Conservation (phyloP, 2,329 filamentous ascomycete species). For the Fusarium pseudoanthophilum region DNA sequence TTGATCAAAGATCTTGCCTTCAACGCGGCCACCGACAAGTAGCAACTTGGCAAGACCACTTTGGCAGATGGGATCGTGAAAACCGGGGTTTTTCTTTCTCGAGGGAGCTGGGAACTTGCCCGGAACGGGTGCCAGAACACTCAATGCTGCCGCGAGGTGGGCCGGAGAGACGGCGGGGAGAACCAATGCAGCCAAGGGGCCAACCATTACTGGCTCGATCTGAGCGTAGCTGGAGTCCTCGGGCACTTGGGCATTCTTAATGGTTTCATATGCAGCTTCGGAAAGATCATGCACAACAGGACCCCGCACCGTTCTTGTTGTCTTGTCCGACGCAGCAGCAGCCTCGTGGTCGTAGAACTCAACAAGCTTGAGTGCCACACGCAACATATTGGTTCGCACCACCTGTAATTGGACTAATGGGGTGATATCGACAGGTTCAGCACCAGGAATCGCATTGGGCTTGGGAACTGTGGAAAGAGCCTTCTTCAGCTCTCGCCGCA, state of each 20-base stretch:
- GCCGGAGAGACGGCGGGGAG: conserved; percentile 86
- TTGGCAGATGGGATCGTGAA: conserved; percentile 83
- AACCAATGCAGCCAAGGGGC: conserved; percentile 81
- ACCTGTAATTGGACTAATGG: conserved; percentile 80
- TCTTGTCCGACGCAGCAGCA: conserved; percentile 48
- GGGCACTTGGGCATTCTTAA: conserved; percentile 52
- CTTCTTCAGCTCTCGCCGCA: conserved; percentile 56
- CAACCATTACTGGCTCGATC: conserved; percentile 81
- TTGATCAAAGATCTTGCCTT: conserved; percentile 84
- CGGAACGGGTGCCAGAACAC: conserved; percentile 77
- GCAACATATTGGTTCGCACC: conserved; percentile 89
- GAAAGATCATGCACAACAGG: conserved; percentile 64
- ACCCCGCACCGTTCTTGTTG: conserved; percentile 46
- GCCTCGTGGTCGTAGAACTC: conserved; percentile 77
- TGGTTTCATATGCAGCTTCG: conserved; percentile 60
- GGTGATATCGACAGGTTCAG: conserved; percentile 60
- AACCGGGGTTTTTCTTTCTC: conserved; percentile 79
- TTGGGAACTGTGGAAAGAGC: conserved; percentile 56
- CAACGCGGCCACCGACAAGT: conserved; percentile 85
- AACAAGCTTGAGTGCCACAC: conserved; percentile 82
- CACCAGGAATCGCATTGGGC: conserved; percentile 39
- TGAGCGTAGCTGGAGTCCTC: conserved; percentile 60
- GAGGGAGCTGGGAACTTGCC: conserved; percentile 82
- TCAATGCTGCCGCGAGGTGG: conserved; percentile 84
- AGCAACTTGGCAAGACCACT: conserved; percentile 86